Conservation (phyloP, 75 land plant species). For the Pseudotsuga menziesii region DNA sequence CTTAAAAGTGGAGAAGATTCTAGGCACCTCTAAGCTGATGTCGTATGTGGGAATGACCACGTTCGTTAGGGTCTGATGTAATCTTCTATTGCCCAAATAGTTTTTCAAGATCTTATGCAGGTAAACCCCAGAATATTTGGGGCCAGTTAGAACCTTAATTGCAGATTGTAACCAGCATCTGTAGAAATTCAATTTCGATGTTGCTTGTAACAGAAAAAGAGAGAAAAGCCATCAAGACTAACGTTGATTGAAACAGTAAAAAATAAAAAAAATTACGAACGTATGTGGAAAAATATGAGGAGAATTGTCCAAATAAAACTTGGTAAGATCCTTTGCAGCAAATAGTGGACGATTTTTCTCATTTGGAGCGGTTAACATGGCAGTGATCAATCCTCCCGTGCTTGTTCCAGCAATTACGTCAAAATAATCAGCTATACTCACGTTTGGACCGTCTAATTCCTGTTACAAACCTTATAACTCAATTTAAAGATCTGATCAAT, state of each 20-base stretch:
- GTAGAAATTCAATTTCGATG: no score
- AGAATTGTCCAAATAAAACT: conserved; percentile 24
- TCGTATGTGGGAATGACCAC: conserved; percentile 33
- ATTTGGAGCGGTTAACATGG: conserved; percentile 50
- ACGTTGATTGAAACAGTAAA: no score
- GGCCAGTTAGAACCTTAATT: neutral
- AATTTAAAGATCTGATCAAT: no score
- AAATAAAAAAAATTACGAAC: no score
- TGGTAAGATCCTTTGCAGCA: conserved; percentile 29
- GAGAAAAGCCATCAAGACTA: neutral
- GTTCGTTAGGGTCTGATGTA: neutral
- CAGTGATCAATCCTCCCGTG: conserved; percentile 48
- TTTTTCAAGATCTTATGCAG: neutral
- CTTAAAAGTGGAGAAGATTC: conserved; percentile 24
- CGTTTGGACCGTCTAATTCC: conserved; percentile 43
- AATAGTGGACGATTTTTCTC: conserved; percentile 33
- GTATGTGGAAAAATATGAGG: conserved; percentile 17
- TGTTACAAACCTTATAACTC: neutral
- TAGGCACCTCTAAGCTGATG: conserved; percentile 6
- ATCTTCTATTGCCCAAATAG: no score
- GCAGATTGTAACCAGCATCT: no score
- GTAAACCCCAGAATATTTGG: conserved; percentile 23
- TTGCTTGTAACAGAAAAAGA: neutral
- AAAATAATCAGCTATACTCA: conserved; percentile 49
- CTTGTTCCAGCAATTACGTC: conserved; percentile 60